Percentiles rank a stretch among this genome's conserved stretches.
phyloP scores from a whole-genome alignment of 192 early-diverging fungal genomes.

The Coemansia umbellata region DNA sequence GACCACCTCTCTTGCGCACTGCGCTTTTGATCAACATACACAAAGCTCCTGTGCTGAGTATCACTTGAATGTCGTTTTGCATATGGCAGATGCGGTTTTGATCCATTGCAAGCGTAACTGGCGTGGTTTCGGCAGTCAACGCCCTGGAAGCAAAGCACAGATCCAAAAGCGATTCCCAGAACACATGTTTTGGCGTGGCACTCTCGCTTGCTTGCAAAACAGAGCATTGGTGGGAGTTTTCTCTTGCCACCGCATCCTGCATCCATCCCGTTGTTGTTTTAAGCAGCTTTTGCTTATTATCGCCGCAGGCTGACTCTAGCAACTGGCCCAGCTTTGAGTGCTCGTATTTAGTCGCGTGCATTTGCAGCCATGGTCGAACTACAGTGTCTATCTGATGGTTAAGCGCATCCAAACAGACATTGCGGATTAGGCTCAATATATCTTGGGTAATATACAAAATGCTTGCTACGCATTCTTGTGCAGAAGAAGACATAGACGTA shows the following conservation, averaged over 20 bases:
- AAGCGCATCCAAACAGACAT: conserved; percentile 26
- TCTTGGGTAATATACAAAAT: conserved; percentile 14
- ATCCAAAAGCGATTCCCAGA: conserved; percentile 31
- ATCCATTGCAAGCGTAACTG: conserved; percentile 24
- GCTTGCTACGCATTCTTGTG: not conserved
- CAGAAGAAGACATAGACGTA: no score
- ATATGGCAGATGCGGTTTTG: conserved; percentile 15
- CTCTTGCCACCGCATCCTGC: conserved; percentile 6
- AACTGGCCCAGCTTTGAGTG: conserved; percentile 15
- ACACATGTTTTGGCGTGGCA: conserved; percentile 12
- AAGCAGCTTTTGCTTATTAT: not conserved
- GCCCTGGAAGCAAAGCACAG: conserved; percentile 25
- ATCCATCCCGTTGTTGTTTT: conserved; percentile 25
- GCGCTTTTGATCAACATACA: conserved; percentile 9
- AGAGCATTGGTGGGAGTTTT: not conserved
- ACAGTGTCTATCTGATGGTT: conserved; percentile 35
- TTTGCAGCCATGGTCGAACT: conserved; percentile 38
- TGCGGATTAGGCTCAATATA: conserved; percentile 24
- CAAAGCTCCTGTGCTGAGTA: conserved; percentile 22
- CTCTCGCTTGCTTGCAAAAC: not conserved
- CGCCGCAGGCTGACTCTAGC: not conserved
- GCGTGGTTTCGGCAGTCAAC: not conserved
- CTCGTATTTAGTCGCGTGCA: conserved; percentile 39
- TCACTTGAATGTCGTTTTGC: conserved; percentile 36
- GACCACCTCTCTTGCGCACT: not conserved